Percentiles rank a stretch among this genome's conserved stretches.
Evolutionary conservation across 352 stramenopile species (phyloP).

Genomic region (Phytophthora macrochlamydospora): DNA sequence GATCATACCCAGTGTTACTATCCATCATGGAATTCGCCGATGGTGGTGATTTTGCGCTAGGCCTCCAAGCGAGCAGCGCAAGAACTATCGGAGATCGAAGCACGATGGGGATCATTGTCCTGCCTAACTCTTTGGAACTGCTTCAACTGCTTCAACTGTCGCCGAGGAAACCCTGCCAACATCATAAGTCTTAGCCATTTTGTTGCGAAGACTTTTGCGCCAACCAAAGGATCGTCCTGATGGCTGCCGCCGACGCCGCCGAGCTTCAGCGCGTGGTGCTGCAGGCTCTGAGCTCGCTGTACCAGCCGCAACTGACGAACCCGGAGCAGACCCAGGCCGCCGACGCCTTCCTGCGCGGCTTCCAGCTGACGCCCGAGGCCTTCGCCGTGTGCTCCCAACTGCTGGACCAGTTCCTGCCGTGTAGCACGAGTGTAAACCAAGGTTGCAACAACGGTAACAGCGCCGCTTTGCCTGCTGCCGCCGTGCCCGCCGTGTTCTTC

Average conservation of each 20-base stretch:
- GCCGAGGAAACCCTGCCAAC: too few relatives aligned
- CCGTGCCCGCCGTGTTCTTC: conserved; percentile 74
- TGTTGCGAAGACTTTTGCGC: too few relatives aligned
- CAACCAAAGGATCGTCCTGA: background rate
- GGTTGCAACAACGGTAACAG: conserved; percentile 2
- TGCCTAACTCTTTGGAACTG: too few relatives aligned
- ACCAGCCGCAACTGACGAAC: conserved; percentile 54
- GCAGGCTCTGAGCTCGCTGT: conserved; percentile 61
- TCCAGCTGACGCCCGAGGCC: conserved; percentile 81
- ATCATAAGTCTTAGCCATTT: too few relatives aligned
- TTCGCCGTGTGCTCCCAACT: conserved; percentile 70
- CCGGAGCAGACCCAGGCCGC: conserved; percentile 62
- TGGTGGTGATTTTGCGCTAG: conserved; percentile 45
- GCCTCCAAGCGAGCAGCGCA: too few relatives aligned
- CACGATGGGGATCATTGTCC: too few relatives aligned
- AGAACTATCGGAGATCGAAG: too few relatives aligned
- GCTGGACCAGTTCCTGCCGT: conserved; percentile 63
- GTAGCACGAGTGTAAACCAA: background rate
- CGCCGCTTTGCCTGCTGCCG: conserved; percentile 23
- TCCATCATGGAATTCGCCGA: conserved; percentile 27
- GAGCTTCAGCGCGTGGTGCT: conserved; percentile 47
- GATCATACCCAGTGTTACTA: conserved; percentile 44
- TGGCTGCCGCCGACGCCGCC: background rate
- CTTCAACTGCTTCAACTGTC: too few relatives aligned
- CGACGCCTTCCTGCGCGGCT: conserved; percentile 77